Evolutionary conservation across 106 monocot genomes (phyloP).

Genomic region (Ottelia alismoides): DNA sequence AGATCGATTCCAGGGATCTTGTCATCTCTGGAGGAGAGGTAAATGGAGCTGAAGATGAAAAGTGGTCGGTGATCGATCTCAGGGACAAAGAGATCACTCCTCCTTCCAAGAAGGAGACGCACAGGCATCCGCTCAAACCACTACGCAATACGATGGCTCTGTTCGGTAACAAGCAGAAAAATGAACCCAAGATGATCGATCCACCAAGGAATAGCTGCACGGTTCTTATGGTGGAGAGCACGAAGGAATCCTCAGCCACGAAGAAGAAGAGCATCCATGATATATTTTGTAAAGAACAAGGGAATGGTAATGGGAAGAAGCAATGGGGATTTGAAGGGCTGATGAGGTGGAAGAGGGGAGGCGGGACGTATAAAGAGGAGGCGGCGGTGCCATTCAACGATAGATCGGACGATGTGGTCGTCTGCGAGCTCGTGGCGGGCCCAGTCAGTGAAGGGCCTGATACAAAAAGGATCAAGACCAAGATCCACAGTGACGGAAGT

Average conservation of each 20-base stretch:
- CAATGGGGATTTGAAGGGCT: conserved; percentile 60
- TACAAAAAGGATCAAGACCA: conserved; percentile 50
- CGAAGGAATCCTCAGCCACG: neutral
- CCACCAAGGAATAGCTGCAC: too few species aligned
- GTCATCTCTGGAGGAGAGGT: conserved; percentile 9
- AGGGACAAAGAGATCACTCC: conserved; percentile 26
- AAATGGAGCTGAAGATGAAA: conserved; percentile 16
- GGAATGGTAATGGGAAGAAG: conserved; percentile 15
- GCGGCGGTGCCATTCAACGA: conserved; percentile 16
- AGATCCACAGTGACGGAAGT: conserved; percentile 31
- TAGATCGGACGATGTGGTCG: conserved; percentile 16
- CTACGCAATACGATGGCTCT: conserved; percentile 15
- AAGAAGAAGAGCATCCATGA: conserved; percentile 39
- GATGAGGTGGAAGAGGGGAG: conserved; percentile 60
- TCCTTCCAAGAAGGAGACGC: conserved; percentile 7
- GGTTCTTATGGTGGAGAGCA: conserved; percentile 18
- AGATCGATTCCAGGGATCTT: conserved; percentile 43
- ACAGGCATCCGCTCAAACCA: conserved; percentile 17
- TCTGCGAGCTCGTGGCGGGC: conserved; percentile 20
- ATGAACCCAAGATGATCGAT: neutral
- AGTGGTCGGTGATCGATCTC: conserved; percentile 74
- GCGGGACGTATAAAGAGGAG: conserved; percentile 23
- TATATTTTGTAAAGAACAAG: conserved; percentile 17
- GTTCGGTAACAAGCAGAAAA: conserved; percentile 25
- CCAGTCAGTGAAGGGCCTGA: conserved; percentile 42